Conservation (phyloP, 495 filamentous ascomycete genomes). For the Barbatosphaeria neglecta region DNA sequence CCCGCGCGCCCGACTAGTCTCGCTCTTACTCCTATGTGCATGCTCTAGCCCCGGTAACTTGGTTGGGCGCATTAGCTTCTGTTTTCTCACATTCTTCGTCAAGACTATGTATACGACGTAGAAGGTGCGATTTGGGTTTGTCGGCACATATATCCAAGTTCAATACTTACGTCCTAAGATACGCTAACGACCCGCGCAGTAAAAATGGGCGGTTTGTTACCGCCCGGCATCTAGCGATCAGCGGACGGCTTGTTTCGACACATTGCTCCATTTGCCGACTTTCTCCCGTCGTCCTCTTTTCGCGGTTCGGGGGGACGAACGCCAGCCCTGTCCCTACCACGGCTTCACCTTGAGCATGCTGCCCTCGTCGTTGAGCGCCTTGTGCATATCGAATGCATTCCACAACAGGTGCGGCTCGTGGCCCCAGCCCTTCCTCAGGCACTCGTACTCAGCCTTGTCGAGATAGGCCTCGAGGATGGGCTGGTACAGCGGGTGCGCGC, state of each 20-base stretch:
- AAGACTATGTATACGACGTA: no score
- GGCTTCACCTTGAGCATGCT: conserved; percentile 66
- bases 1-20: no score
- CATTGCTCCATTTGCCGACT: background rate
- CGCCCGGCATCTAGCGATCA: no score
- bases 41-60: no score
- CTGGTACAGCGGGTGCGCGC: conserved; percentile 75
- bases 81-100: no score
- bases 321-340: conserved; percentile 17
- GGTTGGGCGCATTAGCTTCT: no score
- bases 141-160: no score
- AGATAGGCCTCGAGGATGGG: conserved; percentile 78
- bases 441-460: conserved; percentile 78
- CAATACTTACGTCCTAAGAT: no score
- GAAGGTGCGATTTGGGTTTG: no score
- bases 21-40: no score
- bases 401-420: conserved; percentile 82
- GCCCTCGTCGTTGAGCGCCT: conserved; percentile 65
- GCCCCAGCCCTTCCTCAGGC: conserved; percentile 76
- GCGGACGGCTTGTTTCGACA: background rate
- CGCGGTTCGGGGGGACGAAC: background rate
- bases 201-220: no score
- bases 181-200: no score
- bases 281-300: background rate
- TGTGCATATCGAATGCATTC: conserved; percentile 83